Percentiles rank a stretch among this genome's conserved stretches.
Evolutionary conservation across 768 basidiomycete species (phyloP).

Genomic region (Hericium rajendrae): DNA sequence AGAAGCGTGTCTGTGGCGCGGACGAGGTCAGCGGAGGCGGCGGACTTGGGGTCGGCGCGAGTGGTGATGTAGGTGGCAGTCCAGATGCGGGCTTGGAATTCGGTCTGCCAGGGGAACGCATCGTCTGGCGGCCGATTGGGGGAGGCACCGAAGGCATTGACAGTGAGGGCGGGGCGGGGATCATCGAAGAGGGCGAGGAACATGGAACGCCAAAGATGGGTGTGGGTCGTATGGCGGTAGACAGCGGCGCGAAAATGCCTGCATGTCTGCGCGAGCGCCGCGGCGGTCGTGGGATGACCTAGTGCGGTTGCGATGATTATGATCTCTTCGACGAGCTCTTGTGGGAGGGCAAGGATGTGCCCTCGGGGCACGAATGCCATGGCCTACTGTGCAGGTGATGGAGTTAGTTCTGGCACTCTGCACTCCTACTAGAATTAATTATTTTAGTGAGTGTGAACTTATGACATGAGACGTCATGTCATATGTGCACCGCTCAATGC

Average conservation of each 20-base stretch:
- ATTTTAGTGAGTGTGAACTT: too few species aligned
- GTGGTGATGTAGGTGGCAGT: conserved; percentile 15
- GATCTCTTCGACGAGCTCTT: conserved; percentile 28
- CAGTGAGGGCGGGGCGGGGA: conserved; percentile 11
- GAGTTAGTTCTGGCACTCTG: background rate
- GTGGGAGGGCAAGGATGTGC: conserved; percentile 15
- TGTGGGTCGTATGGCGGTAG: conserved; percentile 19
- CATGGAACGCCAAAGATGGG: conserved; percentile 29
- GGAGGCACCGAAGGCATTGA: background rate
- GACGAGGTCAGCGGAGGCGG: conserved; percentile 9
- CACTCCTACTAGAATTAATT: too few species aligned
- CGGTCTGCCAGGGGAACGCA: conserved; percentile 15
- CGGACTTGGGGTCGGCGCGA: background rate
- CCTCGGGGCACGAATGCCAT: background rate
- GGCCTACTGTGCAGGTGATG: background rate
- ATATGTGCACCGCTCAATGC: too few species aligned
- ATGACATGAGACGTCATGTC: too few species aligned
- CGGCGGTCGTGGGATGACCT: conserved; percentile 19
- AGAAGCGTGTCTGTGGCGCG: conserved; percentile 24
- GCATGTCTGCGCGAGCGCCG: conserved; percentile 27
- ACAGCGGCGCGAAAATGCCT: conserved; percentile 20
- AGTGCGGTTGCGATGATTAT: conserved; percentile 18
- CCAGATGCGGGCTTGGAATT: conserved; percentile 19
- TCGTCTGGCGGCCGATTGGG: background rate
- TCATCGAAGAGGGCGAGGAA: conserved; percentile 30